Conservation (phyloP, 2,329 filamentous ascomycete species). For the Orbilia oligospora region DNA sequence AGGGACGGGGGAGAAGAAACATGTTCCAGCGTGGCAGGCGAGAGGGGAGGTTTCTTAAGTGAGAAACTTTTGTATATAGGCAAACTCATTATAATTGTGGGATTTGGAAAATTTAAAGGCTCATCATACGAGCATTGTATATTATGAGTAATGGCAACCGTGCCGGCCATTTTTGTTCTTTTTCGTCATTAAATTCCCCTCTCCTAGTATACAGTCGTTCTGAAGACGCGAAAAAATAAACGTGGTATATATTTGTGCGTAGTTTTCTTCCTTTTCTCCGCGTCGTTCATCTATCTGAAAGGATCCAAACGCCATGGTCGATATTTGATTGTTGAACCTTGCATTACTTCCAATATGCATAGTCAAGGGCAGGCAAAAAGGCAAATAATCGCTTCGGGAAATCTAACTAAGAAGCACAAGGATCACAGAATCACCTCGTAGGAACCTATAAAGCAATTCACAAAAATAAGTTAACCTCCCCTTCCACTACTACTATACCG, state of each 20-base stretch:
- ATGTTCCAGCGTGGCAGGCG: slow-evolving; percentile 51
- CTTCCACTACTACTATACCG: neutral
- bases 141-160: slow-evolving; percentile 26
- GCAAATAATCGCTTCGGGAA: neutral
- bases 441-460: slow-evolving; percentile 73
- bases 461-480: neutral
- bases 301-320: slow-evolving; percentile 51
- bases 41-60: slow-evolving; percentile 31
- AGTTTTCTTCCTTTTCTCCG: neutral
- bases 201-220: slow-evolving; percentile 41
- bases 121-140: slow-evolving; percentile 18
- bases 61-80: neutral
- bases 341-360: slow-evolving; percentile 31
- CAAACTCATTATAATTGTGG: neutral
- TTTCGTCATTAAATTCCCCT: neutral
- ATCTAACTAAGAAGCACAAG: slow-evolving; percentile 83
- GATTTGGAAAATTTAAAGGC: neutral
- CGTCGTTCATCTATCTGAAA: slow-evolving; percentile 27
- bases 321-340: slow-evolving; percentile 34
- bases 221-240: slow-evolving; percentile 14
- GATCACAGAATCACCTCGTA: slow-evolving; percentile 89
- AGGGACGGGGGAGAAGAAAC: slow-evolving; percentile 5
- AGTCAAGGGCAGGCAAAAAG: neutral
- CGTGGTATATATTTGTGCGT: neutral
- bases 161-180: neutral